These are phyloP conservation scores for Rhinocladiella mackenziei DNA, from an alignment of 2,329 filamentous ascomycete species.

Conservation along the genomic window DNA sequence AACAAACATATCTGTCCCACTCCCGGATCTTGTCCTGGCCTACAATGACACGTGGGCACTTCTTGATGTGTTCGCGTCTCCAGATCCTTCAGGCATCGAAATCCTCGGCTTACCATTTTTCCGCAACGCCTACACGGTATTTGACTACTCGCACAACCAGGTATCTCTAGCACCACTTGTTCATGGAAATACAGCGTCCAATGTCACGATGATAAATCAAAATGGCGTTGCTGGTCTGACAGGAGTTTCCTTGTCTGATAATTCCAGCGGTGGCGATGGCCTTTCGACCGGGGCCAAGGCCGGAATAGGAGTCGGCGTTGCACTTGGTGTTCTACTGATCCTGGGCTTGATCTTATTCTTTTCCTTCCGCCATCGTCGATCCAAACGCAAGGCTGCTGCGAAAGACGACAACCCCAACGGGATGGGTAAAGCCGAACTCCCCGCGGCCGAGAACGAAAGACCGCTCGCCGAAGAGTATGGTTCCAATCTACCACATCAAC, in stretches of 20 bases:
- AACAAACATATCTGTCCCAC: background rate
- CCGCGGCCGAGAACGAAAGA: background rate
- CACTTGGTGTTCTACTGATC: background rate
- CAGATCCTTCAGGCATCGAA: background rate
- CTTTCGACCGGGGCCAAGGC: conserved; percentile 1
- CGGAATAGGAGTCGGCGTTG: conserved; percentile 4
- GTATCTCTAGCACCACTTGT: background rate
- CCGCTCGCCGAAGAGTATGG: background rate
- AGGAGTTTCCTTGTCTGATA: background rate
- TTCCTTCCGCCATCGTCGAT: background rate
- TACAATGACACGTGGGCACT: background rate
- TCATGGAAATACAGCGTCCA: background rate
- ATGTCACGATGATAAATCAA: background rate
- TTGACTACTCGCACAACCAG: background rate
- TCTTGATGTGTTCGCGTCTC: background rate
- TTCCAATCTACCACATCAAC: background rate
- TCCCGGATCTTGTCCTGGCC: background rate
- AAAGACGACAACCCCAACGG: background rate
- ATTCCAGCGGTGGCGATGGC: background rate
- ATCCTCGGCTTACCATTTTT: background rate
- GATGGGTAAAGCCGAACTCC: background rate
- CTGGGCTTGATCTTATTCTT: background rate
- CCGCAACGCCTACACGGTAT: background rate
- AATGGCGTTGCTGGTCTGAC: background rate
- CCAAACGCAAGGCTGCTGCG: background rate